Evolutionary conservation across 2,329 filamentous ascomycete genomes (phyloP), one percentile per base, ranked within the genome.

Genomic region (Fragosphaeria purpurea): DNA sequence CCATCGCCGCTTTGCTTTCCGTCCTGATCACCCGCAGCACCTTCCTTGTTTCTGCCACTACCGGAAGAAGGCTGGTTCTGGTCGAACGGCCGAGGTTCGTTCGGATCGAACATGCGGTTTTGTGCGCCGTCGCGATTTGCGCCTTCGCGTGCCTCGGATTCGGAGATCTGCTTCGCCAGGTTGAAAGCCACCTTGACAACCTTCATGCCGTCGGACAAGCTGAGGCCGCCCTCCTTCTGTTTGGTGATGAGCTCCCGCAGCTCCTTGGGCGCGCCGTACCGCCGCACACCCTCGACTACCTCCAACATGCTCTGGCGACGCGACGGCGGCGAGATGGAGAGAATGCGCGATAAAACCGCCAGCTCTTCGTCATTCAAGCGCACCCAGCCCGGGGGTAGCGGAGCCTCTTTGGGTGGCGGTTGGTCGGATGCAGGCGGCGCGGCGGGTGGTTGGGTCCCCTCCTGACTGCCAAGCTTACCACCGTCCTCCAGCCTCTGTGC

Each of bases 231-330:
- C 47, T 80, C 72, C 65, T 83, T 76, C 48, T 85, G 74, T 56
- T 77, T 75, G 39, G 66, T 61, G 41, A 80, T 64, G 53, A 80
- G 60, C 40, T 83, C 75, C 50, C 77, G 75, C 13, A 88, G 67
- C 61, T 88, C 86, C 30, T 68, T 60, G 1, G 88, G 86, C 12
- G 88, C 78, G 8, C 88, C 88, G 41, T 82, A 74, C 53, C 74
- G 73, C 67, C 82, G 80, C 54, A 91, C 74, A 33, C 75, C 70
- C 54, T 76, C 69, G n/a, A 86, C 67, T 7, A 82, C 72, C 45
- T 77, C 72, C 52, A 80, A 73, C 52, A 89, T 65, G 30, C 75
- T 69, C 47, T 78, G 67, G 40, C 72, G 72, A 65, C 87, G 81
- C n/a, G 74, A 72, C 50, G 74, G 70, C 7, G 85, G 83, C 51